Base-by-base conservation (phyloP, 2,329 filamentous ascomycete genomes). In the Claviceps citrina region DNA sequence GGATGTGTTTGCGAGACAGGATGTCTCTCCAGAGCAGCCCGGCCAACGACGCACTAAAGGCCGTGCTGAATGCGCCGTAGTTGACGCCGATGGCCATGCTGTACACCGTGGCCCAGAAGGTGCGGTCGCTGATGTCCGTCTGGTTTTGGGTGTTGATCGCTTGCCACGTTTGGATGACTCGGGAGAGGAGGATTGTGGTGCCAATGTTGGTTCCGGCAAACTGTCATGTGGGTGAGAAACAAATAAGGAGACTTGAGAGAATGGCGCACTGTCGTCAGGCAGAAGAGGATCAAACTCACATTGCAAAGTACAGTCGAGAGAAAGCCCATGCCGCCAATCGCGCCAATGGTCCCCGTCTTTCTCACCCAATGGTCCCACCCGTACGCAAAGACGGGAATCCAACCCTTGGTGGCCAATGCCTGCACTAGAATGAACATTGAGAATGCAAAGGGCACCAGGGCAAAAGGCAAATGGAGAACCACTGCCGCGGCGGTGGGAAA, bases 141-240 rank as follows among this genome's bases (percentile, higher is more conserved):
- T 58, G 57, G 30, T 64, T 68, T 0, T 46, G 43, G 0, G 51
- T 41, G 46, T 79, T 74, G 31, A 84, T 81, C 2, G 60, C 50
- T 45, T 72, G 62, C 81, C 81, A 84, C 0, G 71, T 62, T 52
- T 84, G 80, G 9, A 84, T 71, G 6, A 84, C 70, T 3, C 80
- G 75, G 7, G 71, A 82, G 1, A 84, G 64, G 1, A 84, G 70
- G 50, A 85, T 84, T 0, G 80, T 79, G 0, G 80, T 82, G 26
- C 81, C 80, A 39, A 84, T 84, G 47, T 84, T 84, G 2, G 81
- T 84, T 15, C 81, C 81, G 0, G 81, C 77, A 48, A 84, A 84
- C 78, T 84, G 13, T 7, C 13, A 18, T 7, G 7, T 10, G 12
- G 19, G 15, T 39, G 4, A 32, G 26, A 15, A 16, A 34, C 31